A percentile compares a stretch with the other conserved stretches of the same genome.
Conservation (phyloP, 306 rosid species). For the Begonia fuchsioides region DNA sequence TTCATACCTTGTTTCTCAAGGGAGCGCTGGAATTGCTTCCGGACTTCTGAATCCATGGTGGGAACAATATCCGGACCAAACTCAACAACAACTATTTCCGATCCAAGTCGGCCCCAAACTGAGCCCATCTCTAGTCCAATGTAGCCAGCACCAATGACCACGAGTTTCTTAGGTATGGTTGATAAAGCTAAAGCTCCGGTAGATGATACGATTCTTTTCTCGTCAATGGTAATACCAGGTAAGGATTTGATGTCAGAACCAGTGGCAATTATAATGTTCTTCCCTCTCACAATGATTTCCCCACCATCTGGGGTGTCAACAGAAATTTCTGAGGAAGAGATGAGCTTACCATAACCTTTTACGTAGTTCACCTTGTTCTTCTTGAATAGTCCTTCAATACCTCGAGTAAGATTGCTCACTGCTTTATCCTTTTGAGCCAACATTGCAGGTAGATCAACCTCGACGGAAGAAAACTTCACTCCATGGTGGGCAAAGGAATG, state of each 20-base stretch:
- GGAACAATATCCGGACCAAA: conserved; percentile 93
- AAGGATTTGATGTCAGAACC: conserved; percentile 94
- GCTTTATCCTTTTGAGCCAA: conserved; percentile 89
- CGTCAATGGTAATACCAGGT: conserved; percentile 83
- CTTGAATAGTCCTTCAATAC: conserved; percentile 94
- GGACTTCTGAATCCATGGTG: conserved; percentile 77
- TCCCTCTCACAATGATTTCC: conserved; percentile 65
- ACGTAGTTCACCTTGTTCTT: conserved; percentile 96
- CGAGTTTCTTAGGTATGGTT: conserved; percentile 79
- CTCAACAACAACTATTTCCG: conserved; percentile 87
- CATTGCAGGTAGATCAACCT: conserved; percentile 91
- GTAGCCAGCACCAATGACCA: conserved; percentile 95
- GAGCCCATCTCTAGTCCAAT: conserved; percentile 99
- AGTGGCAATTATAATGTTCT: conserved; percentile 79
- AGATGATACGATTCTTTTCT: conserved; percentile 86
- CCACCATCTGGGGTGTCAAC: conserved; percentile 69
- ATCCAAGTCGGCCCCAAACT: conserved; percentile 92
- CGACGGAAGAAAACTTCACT: conserved; percentile 66
- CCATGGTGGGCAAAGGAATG: conserved; percentile 80
- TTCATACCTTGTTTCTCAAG: conserved; percentile 98
- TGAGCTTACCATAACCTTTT: conserved; percentile 79
- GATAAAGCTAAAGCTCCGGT: conserved; percentile 87
- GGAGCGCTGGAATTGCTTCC: conserved; percentile 87
- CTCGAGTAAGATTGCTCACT: conserved; percentile 66
- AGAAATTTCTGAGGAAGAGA: conserved; percentile 79